Percentiles rank a stretch among this genome's conserved stretches.
These are phyloP conservation scores for Lentinus brumalis DNA, from an alignment of 768 basidiomycete species.

Conservation along the genomic window DNA sequence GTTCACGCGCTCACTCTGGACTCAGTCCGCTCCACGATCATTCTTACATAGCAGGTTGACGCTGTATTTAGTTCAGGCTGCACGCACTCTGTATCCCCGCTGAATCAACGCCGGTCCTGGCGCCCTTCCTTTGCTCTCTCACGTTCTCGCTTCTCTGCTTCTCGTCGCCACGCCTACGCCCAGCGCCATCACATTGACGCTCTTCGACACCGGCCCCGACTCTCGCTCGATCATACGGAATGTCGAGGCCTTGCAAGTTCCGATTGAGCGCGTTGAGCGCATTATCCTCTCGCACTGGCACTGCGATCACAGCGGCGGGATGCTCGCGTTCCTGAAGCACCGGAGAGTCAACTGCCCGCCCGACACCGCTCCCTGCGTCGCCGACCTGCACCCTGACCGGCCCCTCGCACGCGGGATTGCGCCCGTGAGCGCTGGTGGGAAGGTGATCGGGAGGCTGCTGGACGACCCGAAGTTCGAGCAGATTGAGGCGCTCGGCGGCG, in stretches of 20 bases:
- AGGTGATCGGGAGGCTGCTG: constrained; percentile 59
- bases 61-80: no score
- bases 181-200: no score
- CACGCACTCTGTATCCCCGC: no score
- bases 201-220: constrained; percentile 89
- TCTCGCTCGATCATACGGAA: constrained; percentile 75
- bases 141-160: no score
- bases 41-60: no score
- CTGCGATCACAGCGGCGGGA: constrained; percentile 46
- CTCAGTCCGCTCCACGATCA: no score
- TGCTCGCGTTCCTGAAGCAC: constrained; percentile 62
- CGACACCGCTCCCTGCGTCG: constrained; percentile 38
- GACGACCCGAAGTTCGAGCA: constrained; percentile 72
- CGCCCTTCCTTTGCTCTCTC: no score
- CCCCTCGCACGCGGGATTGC: constrained; percentile 77
- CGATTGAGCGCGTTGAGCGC: constrained; percentile 55
- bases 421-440: constrained; percentile 44
- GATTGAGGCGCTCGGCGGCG: constrained; percentile 57
- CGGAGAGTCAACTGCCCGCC: constrained; percentile 31
- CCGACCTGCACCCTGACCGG: constrained; percentile 79
- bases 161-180: no score
- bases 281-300: constrained; percentile 82
- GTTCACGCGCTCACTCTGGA: no score
- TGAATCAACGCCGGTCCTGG: no score
- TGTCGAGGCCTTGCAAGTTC: constrained; percentile 56